A percentile compares a stretch with the other conserved stretches of the same genome.
phyloP scores from a whole-genome alignment of 2,329 filamentous ascomycete species.

The Penicillium verrucosum region DNA sequence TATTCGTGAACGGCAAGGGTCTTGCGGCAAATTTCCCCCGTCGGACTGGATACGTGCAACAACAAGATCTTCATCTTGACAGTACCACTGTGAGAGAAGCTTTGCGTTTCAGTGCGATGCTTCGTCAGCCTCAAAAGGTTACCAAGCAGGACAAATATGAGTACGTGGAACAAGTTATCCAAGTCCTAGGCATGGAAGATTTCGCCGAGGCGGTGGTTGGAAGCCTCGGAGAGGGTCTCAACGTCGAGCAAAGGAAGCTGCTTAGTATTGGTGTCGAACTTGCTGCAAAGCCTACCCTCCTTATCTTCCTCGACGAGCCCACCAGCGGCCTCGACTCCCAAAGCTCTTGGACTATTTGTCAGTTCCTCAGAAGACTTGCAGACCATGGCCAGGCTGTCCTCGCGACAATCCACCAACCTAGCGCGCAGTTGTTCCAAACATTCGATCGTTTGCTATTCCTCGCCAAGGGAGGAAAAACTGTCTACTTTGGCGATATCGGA shows the following conservation, averaged over 20 bases:
- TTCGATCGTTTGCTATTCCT: constrained; percentile 64
- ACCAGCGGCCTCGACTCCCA: constrained; percentile 80
- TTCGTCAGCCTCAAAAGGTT: constrained; percentile 74
- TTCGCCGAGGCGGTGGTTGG: constrained; percentile 88
- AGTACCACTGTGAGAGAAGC: constrained; percentile 84
- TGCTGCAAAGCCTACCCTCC: constrained; percentile 79
- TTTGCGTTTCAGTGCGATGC: constrained; percentile 74
- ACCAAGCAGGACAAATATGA: constrained; percentile 70
- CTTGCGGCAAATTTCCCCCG: constrained; percentile 58
- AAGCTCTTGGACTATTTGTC: constrained; percentile 82
- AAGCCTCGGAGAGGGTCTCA: constrained; percentile 71
- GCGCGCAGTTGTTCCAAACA: constrained; percentile 82
- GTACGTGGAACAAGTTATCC: constrained; percentile 78
- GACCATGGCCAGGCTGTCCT: constrained; percentile 83
- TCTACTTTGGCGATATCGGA: constrained; percentile 66
- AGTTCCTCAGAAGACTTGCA: constrained; percentile 78
- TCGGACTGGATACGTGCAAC: constrained; percentile 64
- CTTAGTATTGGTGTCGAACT: constrained; percentile 92
- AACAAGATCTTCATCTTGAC: constrained; percentile 71
- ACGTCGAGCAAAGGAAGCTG: constrained; percentile 62
- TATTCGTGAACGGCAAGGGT: constrained; percentile 60
- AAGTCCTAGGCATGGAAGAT: constrained; percentile 79
- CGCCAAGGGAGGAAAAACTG: constrained; percentile 60
- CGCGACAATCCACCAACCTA: constrained; percentile 91
- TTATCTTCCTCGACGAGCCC: constrained; percentile 87